Conservation (phyloP, 2,329 filamentous ascomycete genomes). For the Elsinoe fawcettii region DNA sequence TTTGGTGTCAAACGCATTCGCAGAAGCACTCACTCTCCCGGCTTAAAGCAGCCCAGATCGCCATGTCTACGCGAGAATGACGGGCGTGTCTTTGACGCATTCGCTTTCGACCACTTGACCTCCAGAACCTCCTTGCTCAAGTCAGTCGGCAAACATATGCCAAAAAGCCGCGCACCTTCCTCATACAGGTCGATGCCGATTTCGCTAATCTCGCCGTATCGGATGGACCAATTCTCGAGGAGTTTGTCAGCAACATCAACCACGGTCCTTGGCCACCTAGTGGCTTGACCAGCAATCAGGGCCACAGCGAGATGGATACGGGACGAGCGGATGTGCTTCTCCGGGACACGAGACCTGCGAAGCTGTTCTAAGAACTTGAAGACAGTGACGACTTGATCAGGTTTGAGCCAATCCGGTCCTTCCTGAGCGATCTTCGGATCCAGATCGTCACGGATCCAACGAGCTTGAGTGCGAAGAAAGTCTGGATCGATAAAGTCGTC, state of each 20-base stretch:
- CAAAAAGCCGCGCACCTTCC: conserved; percentile 36
- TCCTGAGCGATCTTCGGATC: conserved; percentile 40
- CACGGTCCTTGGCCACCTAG: conserved; percentile 40
- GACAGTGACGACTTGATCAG: conserved; percentile 38
- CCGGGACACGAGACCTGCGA: conserved; percentile 25
- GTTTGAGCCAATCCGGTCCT: conserved; percentile 35
- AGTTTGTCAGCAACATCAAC: conserved; percentile 40
- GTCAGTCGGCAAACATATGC: conserved; percentile 34
- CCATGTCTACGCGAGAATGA: conserved; percentile 32
- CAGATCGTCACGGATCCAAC: conserved; percentile 43
- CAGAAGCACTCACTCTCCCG: conserved; percentile 36
- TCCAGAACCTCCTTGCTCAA: conserved; percentile 32
- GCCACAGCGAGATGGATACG: conserved; percentile 41
- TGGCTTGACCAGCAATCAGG: conserved; percentile 38
- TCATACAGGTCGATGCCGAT: conserved; percentile 37
- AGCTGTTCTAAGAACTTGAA: conserved; percentile 34
- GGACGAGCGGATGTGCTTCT: conserved; percentile 34
- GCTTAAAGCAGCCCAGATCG: conserved; percentile 40
- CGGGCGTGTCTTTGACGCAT: conserved; percentile 25
- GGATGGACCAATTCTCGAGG: conserved; percentile 32
- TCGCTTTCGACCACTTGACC: conserved; percentile 28
- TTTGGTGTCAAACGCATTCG: not conserved
- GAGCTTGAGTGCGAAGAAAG: conserved; percentile 31
- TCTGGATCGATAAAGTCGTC: conserved; percentile 18
- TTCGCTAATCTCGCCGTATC: conserved; percentile 32